These are phyloP conservation scores for Sphagnum tenellum DNA, from an alignment of 225 moss, liverwort and hornwort genomes.

Conservation along the genomic window DNA sequence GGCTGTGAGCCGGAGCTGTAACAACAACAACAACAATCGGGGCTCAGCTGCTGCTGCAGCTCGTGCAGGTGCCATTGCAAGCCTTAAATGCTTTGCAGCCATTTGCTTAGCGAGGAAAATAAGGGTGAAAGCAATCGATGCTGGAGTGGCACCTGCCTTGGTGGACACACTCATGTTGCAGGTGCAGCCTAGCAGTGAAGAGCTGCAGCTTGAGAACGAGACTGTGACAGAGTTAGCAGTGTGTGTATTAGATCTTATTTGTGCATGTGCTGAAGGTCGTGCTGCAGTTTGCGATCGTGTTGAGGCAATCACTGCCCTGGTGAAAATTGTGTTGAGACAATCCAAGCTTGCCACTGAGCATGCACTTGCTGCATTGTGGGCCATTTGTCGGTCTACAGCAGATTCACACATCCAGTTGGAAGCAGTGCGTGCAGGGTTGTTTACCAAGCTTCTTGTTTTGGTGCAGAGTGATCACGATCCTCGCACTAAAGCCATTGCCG, in stretches of 20 bases:
- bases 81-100: slow-evolving; percentile 6
- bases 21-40: no score
- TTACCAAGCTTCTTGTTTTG: slow-evolving; percentile 17
- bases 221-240: neutral
- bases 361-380: slow-evolving; percentile 5
- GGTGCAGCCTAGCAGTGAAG: no score
- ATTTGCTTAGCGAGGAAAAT: neutral
- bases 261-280: slow-evolving; percentile 7
- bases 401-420: neutral
- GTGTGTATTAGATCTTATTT: slow-evolving; percentile 10
- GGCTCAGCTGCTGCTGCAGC: neutral
- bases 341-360: slow-evolving; percentile 3
- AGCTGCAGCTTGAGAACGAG: no score
- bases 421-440: slow-evolving; percentile 15
- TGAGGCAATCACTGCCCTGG: slow-evolving; percentile 11
- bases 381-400: slow-evolving; percentile 1
- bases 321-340: slow-evolving; percentile 4
- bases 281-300: slow-evolving; percentile 4
- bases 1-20: no score
- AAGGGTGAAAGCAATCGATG: slow-evolving; percentile 8
- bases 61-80: slow-evolving; percentile 5
- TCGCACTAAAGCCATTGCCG: slow-evolving; percentile 10
- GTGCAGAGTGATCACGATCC: slow-evolving; percentile 15
- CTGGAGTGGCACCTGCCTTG: slow-evolving; percentile 4
- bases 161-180: neutral